Evolutionary conservation across 139 green algal genomes (phyloP), one percentile per base, ranked within the genome.

Genomic region (Mesostigma viride): DNA sequence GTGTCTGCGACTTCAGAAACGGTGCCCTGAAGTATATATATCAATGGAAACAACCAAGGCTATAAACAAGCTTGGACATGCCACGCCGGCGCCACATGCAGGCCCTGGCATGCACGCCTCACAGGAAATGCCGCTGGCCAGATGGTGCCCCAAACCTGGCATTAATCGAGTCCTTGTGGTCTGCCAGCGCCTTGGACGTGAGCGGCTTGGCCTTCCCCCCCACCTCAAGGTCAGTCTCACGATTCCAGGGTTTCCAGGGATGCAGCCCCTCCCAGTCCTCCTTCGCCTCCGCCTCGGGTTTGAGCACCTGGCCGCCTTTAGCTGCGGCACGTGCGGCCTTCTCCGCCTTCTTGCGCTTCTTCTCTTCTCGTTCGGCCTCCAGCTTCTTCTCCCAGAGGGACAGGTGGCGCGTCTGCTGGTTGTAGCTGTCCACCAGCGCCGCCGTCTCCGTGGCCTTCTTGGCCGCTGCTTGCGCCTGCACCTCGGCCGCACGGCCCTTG

Each of bases 321-420:
- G n/a, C n/a, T n/a, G n/a, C n/a, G n/a, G n/a, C n/a, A n/a, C 32
- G 60, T 5, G 31, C 32, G 28, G 2, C 59, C 56, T 44, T 22
- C 66, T 71, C 4, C 32, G 48, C n/a, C 36, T 63, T 33, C 30
- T 72, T 75, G 2, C 30, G 30, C 56, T 27, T 8, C 47, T 65
- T 30, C 35, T 75, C 30, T 48, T 57, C 69, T 75, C 64, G 20
- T 74, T 74, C 28, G 30, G 28, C 45, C 34, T 69, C 45, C 64
- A 31, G 69, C 28, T 76, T 62, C 27, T 76, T 67, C 26, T 76
- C 69, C 32, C 72, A n/a, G 5, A 76, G 28, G 14, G 69, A 67
- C 17, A 35, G 4, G 0, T 20, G 31, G 44, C 64, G 58, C 46
- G 65, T 71, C 34, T 40, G 17, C 11, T 20, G 32, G 59, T 72